Evolutionary conservation across 768 basidiomycete genomes (phyloP).

Genomic region (Termitomyces sp.): DNA sequence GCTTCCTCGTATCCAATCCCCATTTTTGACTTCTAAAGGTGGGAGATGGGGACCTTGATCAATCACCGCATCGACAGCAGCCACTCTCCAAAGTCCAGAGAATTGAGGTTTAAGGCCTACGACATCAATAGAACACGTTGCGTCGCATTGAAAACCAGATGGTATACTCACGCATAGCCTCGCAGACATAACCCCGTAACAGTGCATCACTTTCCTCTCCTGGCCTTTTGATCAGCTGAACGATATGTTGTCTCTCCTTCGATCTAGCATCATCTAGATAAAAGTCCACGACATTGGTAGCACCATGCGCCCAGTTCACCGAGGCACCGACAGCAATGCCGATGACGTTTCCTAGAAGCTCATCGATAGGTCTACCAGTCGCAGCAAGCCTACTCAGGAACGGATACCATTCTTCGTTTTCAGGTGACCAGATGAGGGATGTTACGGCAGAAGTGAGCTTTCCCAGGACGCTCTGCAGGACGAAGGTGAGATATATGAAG

Average conservation of each 20-base stretch:
- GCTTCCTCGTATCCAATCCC: conserved; percentile 37
- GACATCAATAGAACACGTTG: background rate
- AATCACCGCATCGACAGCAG: conserved; percentile 27
- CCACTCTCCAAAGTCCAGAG: conserved; percentile 37
- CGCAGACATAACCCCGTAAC: conserved; percentile 47
- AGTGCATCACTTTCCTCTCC: conserved; percentile 31
- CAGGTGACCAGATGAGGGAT: conserved; percentile 6
- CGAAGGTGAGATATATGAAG: background rate
- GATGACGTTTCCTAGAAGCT: conserved; percentile 40
- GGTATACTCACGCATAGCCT: conserved; percentile 41
- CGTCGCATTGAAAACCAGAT: too few species aligned
- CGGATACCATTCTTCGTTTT: conserved; percentile 30
- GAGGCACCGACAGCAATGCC: conserved; percentile 44
- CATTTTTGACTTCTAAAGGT: conserved; percentile 31
- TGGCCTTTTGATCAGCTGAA: conserved; percentile 31
- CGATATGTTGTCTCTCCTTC: conserved; percentile 35
- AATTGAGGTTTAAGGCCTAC: conserved; percentile 37
- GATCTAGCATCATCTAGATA: conserved; percentile 43
- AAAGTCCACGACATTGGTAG: conserved; percentile 47
- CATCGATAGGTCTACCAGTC: conserved; percentile 33
- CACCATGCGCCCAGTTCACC: conserved; percentile 44
- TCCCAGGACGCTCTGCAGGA: background rate
- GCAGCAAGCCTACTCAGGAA: conserved; percentile 35
- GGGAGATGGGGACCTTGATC: conserved; percentile 30
- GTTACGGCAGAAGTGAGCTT: background rate